These are phyloP conservation scores for Parietaria judaica DNA, from an alignment of 306 rosid genomes.

Conservation along the genomic window DNA sequence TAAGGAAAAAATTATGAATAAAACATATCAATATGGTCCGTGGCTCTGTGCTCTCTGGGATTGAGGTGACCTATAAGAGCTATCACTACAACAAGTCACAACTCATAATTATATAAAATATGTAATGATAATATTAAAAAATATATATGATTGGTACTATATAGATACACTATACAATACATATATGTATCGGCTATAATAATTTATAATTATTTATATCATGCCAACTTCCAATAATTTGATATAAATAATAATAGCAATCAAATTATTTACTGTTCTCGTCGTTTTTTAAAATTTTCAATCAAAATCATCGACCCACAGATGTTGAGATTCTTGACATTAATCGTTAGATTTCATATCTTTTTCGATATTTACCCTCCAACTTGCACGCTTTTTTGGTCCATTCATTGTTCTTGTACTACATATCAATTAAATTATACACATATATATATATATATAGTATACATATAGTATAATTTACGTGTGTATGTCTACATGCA, in stretches of 20 bases:
- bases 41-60: too few species aligned
- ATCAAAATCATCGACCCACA: neutral
- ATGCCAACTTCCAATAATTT: conserved; percentile 3
- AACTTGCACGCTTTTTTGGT: conserved; percentile 5
- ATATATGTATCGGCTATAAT: neutral
- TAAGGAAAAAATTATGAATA: too few species aligned
- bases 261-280: neutral
- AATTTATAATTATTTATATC: neutral
- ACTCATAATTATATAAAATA: neutral
- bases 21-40: too few species aligned
- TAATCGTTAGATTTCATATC: conserved; percentile 3
- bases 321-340: neutral
- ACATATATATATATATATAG: too few species aligned
- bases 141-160: neutral
- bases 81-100: neutral
- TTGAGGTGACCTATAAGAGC: too few species aligned
- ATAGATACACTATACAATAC: neutral
- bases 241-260: conserved; percentile 2
- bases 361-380: conserved; percentile 8
- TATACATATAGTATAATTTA: too few species aligned
- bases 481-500: too few species aligned
- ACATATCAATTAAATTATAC: too few species aligned
- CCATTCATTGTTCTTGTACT: neutral
- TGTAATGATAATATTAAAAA: neutral
- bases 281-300: neutral